Percentiles rank a stretch among this genome's conserved stretches.
These are phyloP conservation scores for Trichoderma sp. DNA, from an alignment of 2,329 filamentous ascomycete genomes.

Conservation along the genomic window DNA sequence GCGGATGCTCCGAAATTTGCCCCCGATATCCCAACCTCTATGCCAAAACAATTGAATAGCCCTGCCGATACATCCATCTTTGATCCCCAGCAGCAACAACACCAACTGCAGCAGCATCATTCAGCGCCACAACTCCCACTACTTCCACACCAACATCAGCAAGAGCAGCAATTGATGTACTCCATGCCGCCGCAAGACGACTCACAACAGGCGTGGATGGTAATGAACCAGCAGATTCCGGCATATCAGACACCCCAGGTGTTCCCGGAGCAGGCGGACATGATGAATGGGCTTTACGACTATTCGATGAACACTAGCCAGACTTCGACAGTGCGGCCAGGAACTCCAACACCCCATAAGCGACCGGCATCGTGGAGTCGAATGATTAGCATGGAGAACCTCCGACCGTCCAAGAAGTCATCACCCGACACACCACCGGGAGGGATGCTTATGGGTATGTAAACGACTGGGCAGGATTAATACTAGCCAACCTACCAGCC, in stretches of 20 bases:
- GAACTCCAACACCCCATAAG: conserved; percentile 39
- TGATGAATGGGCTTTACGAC: conserved; percentile 25
- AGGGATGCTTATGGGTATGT: conserved; percentile 28
- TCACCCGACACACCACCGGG: conserved; percentile 24
- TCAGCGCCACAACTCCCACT: conserved; percentile 14
- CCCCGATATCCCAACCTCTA: conserved; percentile 30
- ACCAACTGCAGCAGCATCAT: conserved; percentile 18
- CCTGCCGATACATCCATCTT: conserved; percentile 29
- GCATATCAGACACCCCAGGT: conserved; percentile 23
- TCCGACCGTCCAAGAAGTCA: conserved; percentile 37
- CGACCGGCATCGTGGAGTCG: conserved; percentile 40
- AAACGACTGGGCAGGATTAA: neutral
- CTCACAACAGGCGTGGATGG: conserved; percentile 28
- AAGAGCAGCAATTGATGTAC: conserved; percentile 27
- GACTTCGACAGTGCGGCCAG: conserved; percentile 32
- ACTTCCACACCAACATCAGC: conserved; percentile 19
- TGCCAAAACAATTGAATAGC: conserved; percentile 34
- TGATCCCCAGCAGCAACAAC: conserved; percentile 3
- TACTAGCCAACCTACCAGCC: neutral
- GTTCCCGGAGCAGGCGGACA: conserved; percentile 20
- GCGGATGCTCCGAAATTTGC: conserved; percentile 41
- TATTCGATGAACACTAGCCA: conserved; percentile 29
- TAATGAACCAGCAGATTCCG: conserved; percentile 22
- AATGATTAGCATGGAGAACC: conserved; percentile 37
- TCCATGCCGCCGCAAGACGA: conserved; percentile 33